Evolutionary conservation across 345 rosid species (phyloP), one percentile per base, ranked within the genome.

Genomic region (Brassica rapa): DNA sequence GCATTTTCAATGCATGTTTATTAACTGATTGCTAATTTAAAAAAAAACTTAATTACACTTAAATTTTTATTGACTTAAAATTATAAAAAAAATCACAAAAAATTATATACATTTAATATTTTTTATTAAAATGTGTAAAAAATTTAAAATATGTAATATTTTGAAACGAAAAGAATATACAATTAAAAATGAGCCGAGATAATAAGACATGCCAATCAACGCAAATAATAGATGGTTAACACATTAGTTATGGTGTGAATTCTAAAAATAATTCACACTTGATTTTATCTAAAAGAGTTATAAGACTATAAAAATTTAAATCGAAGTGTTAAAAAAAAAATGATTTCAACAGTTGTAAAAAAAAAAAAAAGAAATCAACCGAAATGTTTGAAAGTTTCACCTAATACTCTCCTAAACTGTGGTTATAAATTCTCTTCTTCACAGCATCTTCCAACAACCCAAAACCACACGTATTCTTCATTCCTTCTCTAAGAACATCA

Each of bases 391-490:
- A 73, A 67, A 73, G 15, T 66, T 66, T 49, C 74, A 61, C 64
- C 64, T 67, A 78, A 72, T 21, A 46, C 9, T 10, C 73, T 66
- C 73, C 73, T 72, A 49, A 67, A 60, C 69, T 60, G 11, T 46
- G 62, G 12, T 33, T 78, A 78, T 78, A 78, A 72, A 78, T 57
- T 9, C 6, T 29, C 69, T 46, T 23, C 63, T 79, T 59, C 63
- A 43, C 27, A 66, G 23, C 69, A 72, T 72, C 68, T 57, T 63
- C 32, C 70, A 70, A 63, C 81, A 77, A 77, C 57, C 27, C 60
- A 35, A 46, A 46, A 63, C 49, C 43, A 71, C 71, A 53, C 75
- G 53, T 51, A 11, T 77, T 77, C 67, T 64, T 71, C 67, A 71
- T 65, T 39, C 56, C 57, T 66, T 63, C 70, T 53, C 35, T n/a